Base-by-base conservation (phyloP, 2,329 filamentous ascomycete genomes). In the Trichothecium roseum region DNA sequence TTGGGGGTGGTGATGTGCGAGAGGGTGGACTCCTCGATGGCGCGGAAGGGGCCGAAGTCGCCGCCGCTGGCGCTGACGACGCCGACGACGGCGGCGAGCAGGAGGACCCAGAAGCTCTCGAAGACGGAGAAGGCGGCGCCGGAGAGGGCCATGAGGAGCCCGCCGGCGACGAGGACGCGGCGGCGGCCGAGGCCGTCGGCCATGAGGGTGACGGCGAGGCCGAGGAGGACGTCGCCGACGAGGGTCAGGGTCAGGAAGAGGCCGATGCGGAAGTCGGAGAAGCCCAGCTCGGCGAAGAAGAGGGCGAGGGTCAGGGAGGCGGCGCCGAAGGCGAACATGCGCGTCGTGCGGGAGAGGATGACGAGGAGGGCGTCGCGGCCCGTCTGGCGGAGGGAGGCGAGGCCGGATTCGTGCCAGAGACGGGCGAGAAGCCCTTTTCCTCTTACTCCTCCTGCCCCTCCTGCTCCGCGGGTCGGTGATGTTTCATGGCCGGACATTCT, bases 31-130 rank as follows among this genome's bases (percentile, higher is more conserved):
- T 82, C 77, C 48, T 82, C 78, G 22, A 83, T 72, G 4, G 74
- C 74, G 27, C 77, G 62, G 44, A 82, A 82, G 0, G 78, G 78
- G 0, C 78, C 78, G 48, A 81, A 79, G 43, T 82, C 78, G 13
- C 74, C 69, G 6, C 78, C 78, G 3, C 60, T 76, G 0, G 74
- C 68, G 49, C 69, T 76, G 35, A 80, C 69, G 4, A 80, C 73
- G 2, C 76, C 75, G 3, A 77, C 55, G 4, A 79, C 63, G 1
- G 74, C 73, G 1, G 74, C 75, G 0, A 63, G 43, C 4, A 80
- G 52, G 5, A 80, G 53, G 12, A 74, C 53, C 72, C 74, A 79
- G 44, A 69, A 81, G 40, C 71, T 72, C 17, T 70, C 68, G 38
- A 63, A 67, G 2, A 66, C 35, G 0, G 62, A 66, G 49, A 80